A percentile compares a stretch with the other conserved stretches of the same genome.
These are phyloP conservation scores for Podaxis sp. DNA, from an alignment of 768 basidiomycete genomes.

Conservation along the genomic window DNA sequence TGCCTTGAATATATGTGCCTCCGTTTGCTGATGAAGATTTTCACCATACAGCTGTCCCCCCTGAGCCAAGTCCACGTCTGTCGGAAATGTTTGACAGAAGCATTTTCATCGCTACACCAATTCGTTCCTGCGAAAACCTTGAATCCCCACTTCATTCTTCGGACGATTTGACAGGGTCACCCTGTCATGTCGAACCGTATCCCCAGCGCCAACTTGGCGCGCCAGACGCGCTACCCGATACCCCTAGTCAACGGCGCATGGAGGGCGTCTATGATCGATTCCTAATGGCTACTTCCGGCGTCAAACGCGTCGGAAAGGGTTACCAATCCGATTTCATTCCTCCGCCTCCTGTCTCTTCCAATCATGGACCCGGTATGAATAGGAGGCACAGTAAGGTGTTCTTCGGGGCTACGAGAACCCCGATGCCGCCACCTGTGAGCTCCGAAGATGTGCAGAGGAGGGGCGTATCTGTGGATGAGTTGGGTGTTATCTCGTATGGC, in stretches of 20 bases:
- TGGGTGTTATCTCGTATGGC: conserved; percentile 50
- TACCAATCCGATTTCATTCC: conserved; percentile 70
- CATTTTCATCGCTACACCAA: conserved; percentile 59
- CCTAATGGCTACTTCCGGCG: conserved; percentile 78
- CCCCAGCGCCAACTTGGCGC: conserved; percentile 44
- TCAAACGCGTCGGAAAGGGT: conserved; percentile 77
- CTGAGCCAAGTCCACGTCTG: conserved; percentile 50
- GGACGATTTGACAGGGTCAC: conserved; percentile 62
- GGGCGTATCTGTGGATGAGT: conserved; percentile 59
- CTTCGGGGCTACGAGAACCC: conserved; percentile 47
- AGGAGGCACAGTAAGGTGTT: conserved; percentile 38
- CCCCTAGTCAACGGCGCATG: conserved; percentile 56
- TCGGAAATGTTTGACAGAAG: conserved; percentile 68
- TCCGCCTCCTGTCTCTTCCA: conserved; percentile 35
- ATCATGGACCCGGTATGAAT: conserved; percentile 17
- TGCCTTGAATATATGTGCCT: not conserved
- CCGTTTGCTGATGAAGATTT: not conserved
- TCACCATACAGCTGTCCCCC: conserved; percentile 31
- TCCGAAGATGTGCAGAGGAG: conserved; percentile 53
- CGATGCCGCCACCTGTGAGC: conserved; percentile 73
- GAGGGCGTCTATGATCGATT: conserved; percentile 82
- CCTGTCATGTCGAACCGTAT: conserved; percentile 63
- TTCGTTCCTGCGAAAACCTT: conserved; percentile 39
- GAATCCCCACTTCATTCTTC: conserved; percentile 23
- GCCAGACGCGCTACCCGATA: conserved; percentile 40